Evolutionary conservation across 192 early-diverging fungal genomes (phyloP), one percentile per base, ranked within the genome.

Genomic region (Coemansia sp.): DNA sequence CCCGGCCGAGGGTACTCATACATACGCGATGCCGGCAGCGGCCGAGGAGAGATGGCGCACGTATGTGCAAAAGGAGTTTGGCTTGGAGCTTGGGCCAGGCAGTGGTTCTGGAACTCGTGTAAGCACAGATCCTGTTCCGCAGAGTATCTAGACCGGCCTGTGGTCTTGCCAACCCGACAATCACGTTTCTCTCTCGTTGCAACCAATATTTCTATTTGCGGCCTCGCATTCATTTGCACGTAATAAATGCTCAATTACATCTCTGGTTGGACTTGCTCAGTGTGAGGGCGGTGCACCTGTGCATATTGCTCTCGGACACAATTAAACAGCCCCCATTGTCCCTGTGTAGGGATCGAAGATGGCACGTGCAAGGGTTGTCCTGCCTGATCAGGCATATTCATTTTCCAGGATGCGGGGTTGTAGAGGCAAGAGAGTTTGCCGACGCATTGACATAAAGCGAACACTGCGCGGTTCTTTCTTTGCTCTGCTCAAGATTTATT

Each of bases 1-100:
- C 79, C 97, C 97, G 16, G 85, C 84, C 1, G 59, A 66, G 27
- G 83, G 82, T 26, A 69, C 79, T 54, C 89, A 98, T 61, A 92
- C 89, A 1, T 98, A 97, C 73, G 73, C 54, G 1, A 81, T 81
- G 73, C 69, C 78, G 26, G 45, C 73, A 12, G 69, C 66, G 4
- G 66, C 73, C 0, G 78, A 81, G 39, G 78, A 81, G 12, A 74
- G 47, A 13, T 81, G 78, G 78, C 68, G 73, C 16, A 45, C 54
- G 2, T 64, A 69, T 29, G 69, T 80, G 65, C 78, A 71, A 54
- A 58, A 55, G 43, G 61, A 66, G 60, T 80, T 71, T 61, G 72
- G 72, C 10, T 29, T 80, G 13, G 78, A 80, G 26, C 68, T 78
- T 20, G 57, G 50, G 20, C 18, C 50, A 6, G 16, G n/a, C 48